Base-by-base conservation (phyloP, 257 asterid genomes). In the Plectranthus barbatus region DNA sequence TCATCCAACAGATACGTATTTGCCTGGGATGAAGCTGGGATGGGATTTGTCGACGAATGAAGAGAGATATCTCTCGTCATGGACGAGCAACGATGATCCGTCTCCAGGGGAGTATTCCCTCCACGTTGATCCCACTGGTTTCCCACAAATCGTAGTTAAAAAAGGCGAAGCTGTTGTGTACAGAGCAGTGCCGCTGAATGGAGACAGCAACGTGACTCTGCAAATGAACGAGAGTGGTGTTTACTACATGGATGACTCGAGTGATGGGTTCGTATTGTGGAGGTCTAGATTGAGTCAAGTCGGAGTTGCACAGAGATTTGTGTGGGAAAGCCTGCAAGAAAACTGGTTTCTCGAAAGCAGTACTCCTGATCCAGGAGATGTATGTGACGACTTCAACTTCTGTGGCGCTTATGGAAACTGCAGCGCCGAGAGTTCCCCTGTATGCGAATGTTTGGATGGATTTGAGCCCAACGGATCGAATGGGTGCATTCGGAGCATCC, bases 401-500 rank as follows among this genome's bases (percentile, higher is more conserved):
- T 34, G 40, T 8, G 40, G 40, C 10, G 40, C 40, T 7, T 34
- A 34, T 9, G 40, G 10, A 9, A 9, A 1, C 10, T 34, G 40
- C 40, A 7, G 9, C 9, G 40, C 8, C 0, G 9, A 18, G 17
- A 1, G n/a, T 14, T 17, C 19, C 15, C 18, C 20, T 0, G 18
- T 18, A 7, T 79, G 83, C 47, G 61, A n/a, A 29, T 82, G 88
- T 34, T 7, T 34, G 40, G 57, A 70, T 6, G 46, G 41, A 15
- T 79, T 79, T 54, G 72, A 20, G 48, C 75, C 69, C 1, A 48
- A 15, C 15, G 60, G 66, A 33, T 4, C 36, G 8, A 0, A 40
- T 20, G 79, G 76, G 7, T 69, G 79, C 21, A 5, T 44, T 2
- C 20, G 72, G 14, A 69, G 72, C 36, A 62, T 52, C 1, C 18